phyloP scores from a whole-genome alignment of 2,329 filamentous ascomycete genomes.

The Microdochium trichocladiopsis region DNA sequence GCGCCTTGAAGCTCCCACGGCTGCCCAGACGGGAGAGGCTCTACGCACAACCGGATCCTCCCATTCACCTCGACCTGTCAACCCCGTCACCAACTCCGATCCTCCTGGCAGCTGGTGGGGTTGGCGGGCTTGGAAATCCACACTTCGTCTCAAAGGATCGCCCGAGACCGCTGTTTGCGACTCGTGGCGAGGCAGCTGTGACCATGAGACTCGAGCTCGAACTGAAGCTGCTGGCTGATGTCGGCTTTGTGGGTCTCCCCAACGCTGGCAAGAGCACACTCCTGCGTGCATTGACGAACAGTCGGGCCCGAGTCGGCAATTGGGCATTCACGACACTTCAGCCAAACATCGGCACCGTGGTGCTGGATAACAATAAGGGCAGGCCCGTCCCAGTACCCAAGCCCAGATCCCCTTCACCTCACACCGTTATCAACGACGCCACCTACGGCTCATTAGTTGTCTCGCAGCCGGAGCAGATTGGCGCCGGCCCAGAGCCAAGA shows the following conservation, averaged over 20 bases:
- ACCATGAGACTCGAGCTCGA: conserved; percentile 79
- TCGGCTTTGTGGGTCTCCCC: conserved; percentile 88
- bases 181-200: conserved; percentile 74
- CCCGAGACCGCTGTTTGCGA: conserved; percentile 78
- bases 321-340: conserved; percentile 97
- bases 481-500: conserved; percentile 40
- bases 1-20: conserved; percentile 38
- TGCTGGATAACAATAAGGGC: conserved; percentile 80
- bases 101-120: conserved; percentile 77
- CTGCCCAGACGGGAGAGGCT: conserved; percentile 44
- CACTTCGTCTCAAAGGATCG: conserved; percentile 78
- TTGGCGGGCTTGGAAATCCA: conserved; percentile 88
- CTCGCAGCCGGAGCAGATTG: conserved; percentile 12
- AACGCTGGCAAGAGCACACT: conserved; percentile 96
- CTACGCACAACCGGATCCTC: conserved; percentile 63
- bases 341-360: conserved; percentile 92
- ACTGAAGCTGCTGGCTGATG: conserved; percentile 89
- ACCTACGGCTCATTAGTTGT: conserved; percentile 19
- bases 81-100: conserved; percentile 76
- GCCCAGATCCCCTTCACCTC: conserved; percentile 22
- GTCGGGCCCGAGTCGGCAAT: conserved; percentile 79
- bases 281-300: conserved; percentile 79
- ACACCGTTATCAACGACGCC: conserved; percentile 27
- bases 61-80: conserved; percentile 67
- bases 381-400: conserved; percentile 44